Conservation (phyloP, 768 basidiomycete species). For the Suillus luteus region DNA sequence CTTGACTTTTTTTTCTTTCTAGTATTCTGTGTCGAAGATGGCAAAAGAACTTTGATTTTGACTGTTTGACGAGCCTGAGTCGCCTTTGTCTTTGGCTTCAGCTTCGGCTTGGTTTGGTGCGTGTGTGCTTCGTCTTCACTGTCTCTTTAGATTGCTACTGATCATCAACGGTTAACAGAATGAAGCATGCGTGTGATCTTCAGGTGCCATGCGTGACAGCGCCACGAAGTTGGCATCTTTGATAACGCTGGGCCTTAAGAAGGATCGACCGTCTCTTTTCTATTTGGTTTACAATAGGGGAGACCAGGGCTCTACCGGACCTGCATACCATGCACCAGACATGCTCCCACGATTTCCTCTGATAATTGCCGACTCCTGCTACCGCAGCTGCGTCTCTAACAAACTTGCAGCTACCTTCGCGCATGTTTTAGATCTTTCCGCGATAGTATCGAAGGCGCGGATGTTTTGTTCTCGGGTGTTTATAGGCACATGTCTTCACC, state of each 20-base stretch:
- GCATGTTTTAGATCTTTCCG: neutral
- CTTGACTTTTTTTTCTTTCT: neutral
- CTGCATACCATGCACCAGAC: neutral
- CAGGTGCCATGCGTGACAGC: neutral
- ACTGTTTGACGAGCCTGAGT: neutral
- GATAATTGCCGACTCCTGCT: neutral
- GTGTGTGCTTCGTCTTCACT: neutral
- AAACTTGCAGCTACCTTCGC: neutral
- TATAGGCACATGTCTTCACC: neutral
- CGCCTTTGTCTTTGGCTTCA: neutral
- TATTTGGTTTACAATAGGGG: neutral
- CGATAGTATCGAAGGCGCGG: neutral
- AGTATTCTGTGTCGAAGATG: neutral
- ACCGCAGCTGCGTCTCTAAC: neutral
- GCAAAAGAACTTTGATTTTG: neutral
- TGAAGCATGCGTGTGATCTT: neutral
- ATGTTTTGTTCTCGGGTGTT: neutral
- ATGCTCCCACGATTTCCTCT: neutral
- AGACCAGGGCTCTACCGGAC: neutral
- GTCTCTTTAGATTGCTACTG: neutral
- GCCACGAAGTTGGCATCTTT: conserved; percentile 2
- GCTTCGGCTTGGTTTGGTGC: neutral
- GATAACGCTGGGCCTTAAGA: neutral
- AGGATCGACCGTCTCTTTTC: neutral
- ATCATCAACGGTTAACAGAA: neutral